Percentiles rank a stretch among this genome's conserved stretches.
Evolutionary conservation across 768 basidiomycete genomes (phyloP).

Genomic region (Sporobolomyces phaffii): DNA sequence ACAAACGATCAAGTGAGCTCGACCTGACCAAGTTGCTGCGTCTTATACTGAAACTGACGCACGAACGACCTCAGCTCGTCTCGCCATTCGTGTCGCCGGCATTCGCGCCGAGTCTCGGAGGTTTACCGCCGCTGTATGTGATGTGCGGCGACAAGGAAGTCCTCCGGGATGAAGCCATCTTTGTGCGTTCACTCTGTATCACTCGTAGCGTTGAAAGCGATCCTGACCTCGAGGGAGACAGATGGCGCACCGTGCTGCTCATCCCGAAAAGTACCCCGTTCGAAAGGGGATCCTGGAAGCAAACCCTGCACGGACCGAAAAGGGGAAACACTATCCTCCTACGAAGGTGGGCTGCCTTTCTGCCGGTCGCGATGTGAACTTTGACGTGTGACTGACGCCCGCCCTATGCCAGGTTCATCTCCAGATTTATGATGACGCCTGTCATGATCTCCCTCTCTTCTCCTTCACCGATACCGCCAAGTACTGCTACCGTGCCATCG

Average conservation of each 20-base stretch:
- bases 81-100: constrained; percentile 70
- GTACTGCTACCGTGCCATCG: constrained; percentile 48
- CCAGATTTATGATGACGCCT: constrained; percentile 39
- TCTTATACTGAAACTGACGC: constrained; percentile 43
- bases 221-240: background rate
- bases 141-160: constrained; percentile 84
- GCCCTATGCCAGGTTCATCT: constrained; percentile 32
- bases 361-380: no score
- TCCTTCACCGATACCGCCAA: constrained; percentile 46
- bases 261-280: constrained; percentile 67
- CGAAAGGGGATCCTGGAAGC: constrained; percentile 56
- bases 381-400: no score
- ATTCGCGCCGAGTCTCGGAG: constrained; percentile 74
- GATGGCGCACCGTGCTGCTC: constrained; percentile 77
- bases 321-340: constrained; percentile 30
- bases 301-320: constrained; percentile 41
- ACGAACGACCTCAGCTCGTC: constrained; percentile 55
- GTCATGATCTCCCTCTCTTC: constrained; percentile 41
- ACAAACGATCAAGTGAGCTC: constrained; percentile 62
- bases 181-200: constrained; percentile 50
- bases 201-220: background rate
- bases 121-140: constrained; percentile 76
- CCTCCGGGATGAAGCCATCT: constrained; percentile 83
- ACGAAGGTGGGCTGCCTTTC: constrained; percentile 37
- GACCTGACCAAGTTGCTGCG: background rate